Evolutionary conservation across 2,329 filamentous ascomycete species (phyloP).

Genomic region (Fusarium sp.): DNA sequence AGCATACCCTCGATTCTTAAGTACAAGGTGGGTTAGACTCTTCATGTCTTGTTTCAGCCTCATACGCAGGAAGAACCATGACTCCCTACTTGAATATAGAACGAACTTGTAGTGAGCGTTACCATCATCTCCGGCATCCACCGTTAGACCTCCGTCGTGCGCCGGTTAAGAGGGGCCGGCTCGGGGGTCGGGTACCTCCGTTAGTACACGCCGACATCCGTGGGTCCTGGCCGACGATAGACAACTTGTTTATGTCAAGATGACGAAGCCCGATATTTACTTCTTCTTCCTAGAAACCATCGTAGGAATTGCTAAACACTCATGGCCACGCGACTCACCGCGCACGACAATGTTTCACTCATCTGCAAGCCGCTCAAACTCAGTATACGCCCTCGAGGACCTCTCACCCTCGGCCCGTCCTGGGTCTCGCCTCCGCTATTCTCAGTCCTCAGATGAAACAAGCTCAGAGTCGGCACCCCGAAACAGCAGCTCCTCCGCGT

Average conservation of each 20-base stretch:
- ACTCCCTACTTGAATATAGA: not conserved
- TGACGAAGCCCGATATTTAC: not conserved
- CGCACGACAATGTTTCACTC: constrained; percentile 20
- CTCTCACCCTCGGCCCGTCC: constrained; percentile 8
- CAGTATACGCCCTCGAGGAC: constrained; percentile 41
- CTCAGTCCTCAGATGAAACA: not conserved
- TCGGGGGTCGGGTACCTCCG: constrained; percentile 24
- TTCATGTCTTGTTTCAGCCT: not conserved
- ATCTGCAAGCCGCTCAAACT: constrained; percentile 29
- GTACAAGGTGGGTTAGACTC: not conserved
- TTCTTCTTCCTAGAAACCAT: not conserved
- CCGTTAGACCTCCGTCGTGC: constrained; percentile 11
- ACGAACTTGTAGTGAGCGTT: not conserved
- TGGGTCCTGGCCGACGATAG: constrained; percentile 8
- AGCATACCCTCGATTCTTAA: not conserved
- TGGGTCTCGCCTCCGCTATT: not conserved
- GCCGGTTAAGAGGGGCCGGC: constrained; percentile 30
- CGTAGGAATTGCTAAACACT: not conserved
- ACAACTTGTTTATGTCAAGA: constrained; percentile 6
- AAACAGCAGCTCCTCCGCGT: constrained; percentile 12
- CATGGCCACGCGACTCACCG: not conserved
- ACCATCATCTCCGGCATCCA: not conserved
- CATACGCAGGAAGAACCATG: not conserved
- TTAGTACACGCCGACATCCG: constrained; percentile 29
- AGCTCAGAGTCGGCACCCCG: constrained; percentile 8